These are phyloP conservation scores for Cynanchum wilfordii DNA, from an alignment of 257 asterid species.

Conservation along the genomic window DNA sequence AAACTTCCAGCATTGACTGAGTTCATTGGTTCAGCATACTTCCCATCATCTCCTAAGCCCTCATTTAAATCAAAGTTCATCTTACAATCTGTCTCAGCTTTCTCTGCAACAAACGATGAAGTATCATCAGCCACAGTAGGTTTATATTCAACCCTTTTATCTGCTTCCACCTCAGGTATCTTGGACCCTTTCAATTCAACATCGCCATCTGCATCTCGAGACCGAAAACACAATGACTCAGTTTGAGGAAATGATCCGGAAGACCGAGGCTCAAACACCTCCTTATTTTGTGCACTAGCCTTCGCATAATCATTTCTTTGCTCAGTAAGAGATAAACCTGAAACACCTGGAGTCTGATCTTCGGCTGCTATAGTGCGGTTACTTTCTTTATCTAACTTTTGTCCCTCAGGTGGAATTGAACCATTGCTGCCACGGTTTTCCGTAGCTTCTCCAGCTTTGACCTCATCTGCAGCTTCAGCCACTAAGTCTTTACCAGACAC, in stretches of 20 bases:
- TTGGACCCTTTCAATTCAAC: conserved; percentile 25
- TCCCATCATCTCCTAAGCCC: conserved; percentile 72
- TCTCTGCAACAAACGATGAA: conserved; percentile 26
- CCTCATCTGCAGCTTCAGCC: conserved; percentile 22
- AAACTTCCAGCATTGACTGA: conserved; percentile 25
- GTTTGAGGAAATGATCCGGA: conserved; percentile 23
- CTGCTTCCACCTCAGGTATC: conserved; percentile 20
- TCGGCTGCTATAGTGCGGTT: conserved; percentile 19
- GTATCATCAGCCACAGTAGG: conserved; percentile 20
- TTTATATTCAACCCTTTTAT: conserved; percentile 25
- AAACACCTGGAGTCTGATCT: conserved; percentile 18
- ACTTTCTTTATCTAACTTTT: conserved; percentile 16
- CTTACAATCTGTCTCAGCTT: conserved; percentile 36
- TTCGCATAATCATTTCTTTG: conserved; percentile 24
- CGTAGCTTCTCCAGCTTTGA: conserved; percentile 26
- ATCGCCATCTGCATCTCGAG: conserved; percentile 20
- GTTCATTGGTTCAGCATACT: conserved; percentile 45
- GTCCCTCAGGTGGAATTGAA: conserved; percentile 21
- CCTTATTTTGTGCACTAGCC: conserved; percentile 27
- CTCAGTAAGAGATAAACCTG: conserved; percentile 18
- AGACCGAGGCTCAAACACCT: conserved; percentile 14
- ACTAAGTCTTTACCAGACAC: conserved; percentile 14
- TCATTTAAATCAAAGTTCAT: conserved; percentile 74
- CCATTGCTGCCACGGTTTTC: conserved; percentile 17
- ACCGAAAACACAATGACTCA: conserved; percentile 19